These are phyloP conservation scores for Aspergillus coremiiformis DNA, from an alignment of 495 filamentous ascomycete species.

Conservation along the genomic window DNA sequence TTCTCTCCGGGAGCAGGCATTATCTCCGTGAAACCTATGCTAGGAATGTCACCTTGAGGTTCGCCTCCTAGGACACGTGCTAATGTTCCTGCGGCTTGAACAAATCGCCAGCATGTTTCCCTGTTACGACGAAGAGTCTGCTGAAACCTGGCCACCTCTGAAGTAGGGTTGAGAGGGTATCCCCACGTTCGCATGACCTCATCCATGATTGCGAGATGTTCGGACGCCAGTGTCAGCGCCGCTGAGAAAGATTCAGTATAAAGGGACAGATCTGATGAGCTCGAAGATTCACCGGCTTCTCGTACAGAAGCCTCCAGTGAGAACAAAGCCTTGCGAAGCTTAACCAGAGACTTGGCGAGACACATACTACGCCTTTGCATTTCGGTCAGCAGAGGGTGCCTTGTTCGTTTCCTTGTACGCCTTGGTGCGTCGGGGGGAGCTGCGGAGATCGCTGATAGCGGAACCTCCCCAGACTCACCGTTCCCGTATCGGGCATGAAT, in stretches of 20 bases:
- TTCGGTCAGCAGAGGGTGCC: constrained; percentile 40
- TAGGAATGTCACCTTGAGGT: constrained; percentile 23
- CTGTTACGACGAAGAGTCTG: constrained; percentile 51
- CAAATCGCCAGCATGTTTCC: constrained; percentile 53
- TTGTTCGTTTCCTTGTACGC: constrained; percentile 32
- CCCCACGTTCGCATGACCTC: constrained; percentile 49
- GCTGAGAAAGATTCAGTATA: constrained; percentile 40
- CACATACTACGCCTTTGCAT: constrained; percentile 44
- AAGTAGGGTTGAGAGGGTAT: constrained; percentile 51
- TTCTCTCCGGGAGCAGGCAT: constrained; percentile 42
- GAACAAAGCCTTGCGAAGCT: constrained; percentile 53
- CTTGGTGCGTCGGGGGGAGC: constrained; percentile 20
- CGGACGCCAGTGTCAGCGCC: constrained; percentile 42
- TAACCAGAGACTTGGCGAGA: constrained; percentile 50
- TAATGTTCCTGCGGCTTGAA: constrained; percentile 61
- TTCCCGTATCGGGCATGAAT: constrained; percentile 55
- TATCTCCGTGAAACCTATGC: constrained; percentile 38
- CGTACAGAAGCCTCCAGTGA: constrained; percentile 34
- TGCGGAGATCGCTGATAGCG: constrained; percentile 29
- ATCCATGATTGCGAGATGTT: constrained; percentile 47
- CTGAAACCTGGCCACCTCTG: constrained; percentile 47
- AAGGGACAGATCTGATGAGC: constrained; percentile 20
- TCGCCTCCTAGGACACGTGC: constrained; percentile 47
- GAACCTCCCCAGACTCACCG: constrained; percentile 52
- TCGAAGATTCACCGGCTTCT: constrained; percentile 16